phyloP scores from a whole-genome alignment of 1,284 basidiomycete genomes.

The Neolentinus lepideus region DNA sequence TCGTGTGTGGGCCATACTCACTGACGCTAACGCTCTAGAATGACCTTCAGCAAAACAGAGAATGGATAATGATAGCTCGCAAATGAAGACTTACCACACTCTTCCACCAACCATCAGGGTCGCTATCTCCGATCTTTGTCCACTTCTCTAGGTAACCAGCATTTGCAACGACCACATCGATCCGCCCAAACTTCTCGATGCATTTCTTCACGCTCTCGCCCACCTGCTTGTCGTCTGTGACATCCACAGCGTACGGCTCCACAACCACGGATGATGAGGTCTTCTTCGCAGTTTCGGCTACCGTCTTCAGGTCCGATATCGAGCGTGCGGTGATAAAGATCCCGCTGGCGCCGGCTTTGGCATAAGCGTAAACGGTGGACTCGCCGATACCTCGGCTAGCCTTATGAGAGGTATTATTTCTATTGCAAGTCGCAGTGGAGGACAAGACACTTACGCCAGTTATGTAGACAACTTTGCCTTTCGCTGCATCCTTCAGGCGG shows the following conservation, averaged over 20 bases:
- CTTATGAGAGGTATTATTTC: not conserved
- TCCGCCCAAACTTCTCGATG: conserved; percentile 8
- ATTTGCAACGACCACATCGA: conserved; percentile 13
- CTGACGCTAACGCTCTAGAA: not conserved
- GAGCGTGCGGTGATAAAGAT: not conserved
- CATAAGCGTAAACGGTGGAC: conserved; percentile 7
- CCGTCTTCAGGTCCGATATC: not conserved
- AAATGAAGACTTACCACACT: not conserved
- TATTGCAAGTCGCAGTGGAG: too few species aligned
- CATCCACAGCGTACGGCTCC: conserved; percentile 9
- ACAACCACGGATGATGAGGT: conserved; percentile 1
- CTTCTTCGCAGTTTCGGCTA: conserved; percentile 3
- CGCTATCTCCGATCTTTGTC: not conserved
- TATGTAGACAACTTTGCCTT: conserved; percentile 12
- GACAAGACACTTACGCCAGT: conserved; percentile 6
- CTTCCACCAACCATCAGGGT: not conserved
- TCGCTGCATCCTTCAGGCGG: not conserved
- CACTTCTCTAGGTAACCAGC: conserved; percentile 6
- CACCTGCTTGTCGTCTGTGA: not conserved
- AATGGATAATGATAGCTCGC: not conserved
- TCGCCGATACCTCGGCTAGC: conserved; percentile 10
- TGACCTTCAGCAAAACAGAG: not conserved
- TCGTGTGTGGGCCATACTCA: conserved; percentile 1
- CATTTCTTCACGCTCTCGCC: conserved; percentile 1
- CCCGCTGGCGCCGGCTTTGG: conserved; percentile 7